Conservation (phyloP, 2,329 filamentous ascomycete species). For the Paraphoma chrysanthemicola region DNA sequence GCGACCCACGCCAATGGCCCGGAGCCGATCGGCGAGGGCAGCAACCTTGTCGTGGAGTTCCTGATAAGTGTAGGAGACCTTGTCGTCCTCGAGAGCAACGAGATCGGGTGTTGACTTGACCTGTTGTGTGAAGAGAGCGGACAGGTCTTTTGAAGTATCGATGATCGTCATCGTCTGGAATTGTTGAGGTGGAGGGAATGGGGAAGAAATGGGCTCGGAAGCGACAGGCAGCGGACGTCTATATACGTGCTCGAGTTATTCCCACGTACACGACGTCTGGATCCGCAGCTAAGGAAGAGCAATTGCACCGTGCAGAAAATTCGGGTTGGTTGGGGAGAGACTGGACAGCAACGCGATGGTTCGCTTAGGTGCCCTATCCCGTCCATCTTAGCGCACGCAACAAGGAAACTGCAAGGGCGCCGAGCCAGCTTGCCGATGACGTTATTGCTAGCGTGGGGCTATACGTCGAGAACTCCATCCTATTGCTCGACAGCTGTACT, state of each 20-base stretch:
- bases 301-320: slow-evolving; percentile 25
- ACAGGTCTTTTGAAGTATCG: slow-evolving; percentile 74
- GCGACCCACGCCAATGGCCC: slow-evolving; percentile 71
- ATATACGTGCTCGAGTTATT: slow-evolving; percentile 24
- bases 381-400: not conserved
- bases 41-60: slow-evolving; percentile 74
- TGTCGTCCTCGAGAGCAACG: slow-evolving; percentile 75
- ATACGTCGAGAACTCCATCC: slow-evolving; percentile 7
- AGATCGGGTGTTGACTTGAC: slow-evolving; percentile 72
- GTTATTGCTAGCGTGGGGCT: slow-evolving; percentile 18
- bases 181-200: slow-evolving; percentile 4
- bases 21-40: slow-evolving; percentile 69
- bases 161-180: slow-evolving; percentile 65
- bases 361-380: slow-evolving; percentile 17
- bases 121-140: slow-evolving; percentile 74
- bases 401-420: not conserved
- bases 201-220: slow-evolving; percentile 9
- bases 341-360: slow-evolving; percentile 3
- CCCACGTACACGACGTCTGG: slow-evolving; percentile 14
- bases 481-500: slow-evolving; percentile 22
- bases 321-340: slow-evolving; percentile 17
- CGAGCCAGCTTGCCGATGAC: slow-evolving; percentile 19
- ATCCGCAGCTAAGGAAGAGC: slow-evolving; percentile 18
- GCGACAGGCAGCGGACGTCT: slow-evolving; percentile 20
- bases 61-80: slow-evolving; percentile 71